Base-by-base conservation (phyloP, 1,284 basidiomycete genomes). In the Blastosporella zonata region DNA sequence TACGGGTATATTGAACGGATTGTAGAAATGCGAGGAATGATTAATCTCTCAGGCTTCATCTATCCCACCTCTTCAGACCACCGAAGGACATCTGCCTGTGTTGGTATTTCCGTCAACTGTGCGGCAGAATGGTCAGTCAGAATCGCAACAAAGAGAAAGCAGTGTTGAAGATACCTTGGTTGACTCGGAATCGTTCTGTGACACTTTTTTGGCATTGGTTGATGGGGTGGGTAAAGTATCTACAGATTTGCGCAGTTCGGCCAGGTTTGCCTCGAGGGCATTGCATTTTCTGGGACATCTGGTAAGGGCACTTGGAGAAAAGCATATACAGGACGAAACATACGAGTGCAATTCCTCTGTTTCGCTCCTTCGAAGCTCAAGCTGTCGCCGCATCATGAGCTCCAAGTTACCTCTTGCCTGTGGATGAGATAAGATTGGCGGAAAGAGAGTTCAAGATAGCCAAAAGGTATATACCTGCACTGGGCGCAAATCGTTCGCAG, bases 401-500 rank as follows among this genome's bases (percentile, higher is more conserved):
- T 90, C 87, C 27, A 90, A 71, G 59, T 84, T 85, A 21, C 73
- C 81, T 58, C 87, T 72, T 17, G 87, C 87, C 83, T 87, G 52
- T 20, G 13, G 17, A 31, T n/a, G 9, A 21, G 48, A 21, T 39
- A 18, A 34, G 15, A 39, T 55, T 34, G 42, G 34, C 34, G 12
- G 40, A 20, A n/a, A 21, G 38, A 20, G 23, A 9, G 18, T 3
- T 9, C 6, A 18, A 10, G n/a, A 1, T 27, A 2, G 8, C 3
- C 33, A 5, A 21, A 38, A 10, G 2, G 17, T 67, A 20, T 67
- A 20, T 55, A 82, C 86, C 72, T 90, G 87, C 7, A 89, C 83
- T 2, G 87, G 87, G n/a, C 87, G 79, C 47, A 90, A 66, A 58
- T 90, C 87, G 56, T 90, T 89, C 25, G 84, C 86, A 20, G 87